A percentile compares a stretch with the other conserved stretches of the same genome.
These are phyloP conservation scores for Gelatoporia subvermispora DNA, from an alignment of 768 basidiomycete species.

Conservation along the genomic window DNA sequence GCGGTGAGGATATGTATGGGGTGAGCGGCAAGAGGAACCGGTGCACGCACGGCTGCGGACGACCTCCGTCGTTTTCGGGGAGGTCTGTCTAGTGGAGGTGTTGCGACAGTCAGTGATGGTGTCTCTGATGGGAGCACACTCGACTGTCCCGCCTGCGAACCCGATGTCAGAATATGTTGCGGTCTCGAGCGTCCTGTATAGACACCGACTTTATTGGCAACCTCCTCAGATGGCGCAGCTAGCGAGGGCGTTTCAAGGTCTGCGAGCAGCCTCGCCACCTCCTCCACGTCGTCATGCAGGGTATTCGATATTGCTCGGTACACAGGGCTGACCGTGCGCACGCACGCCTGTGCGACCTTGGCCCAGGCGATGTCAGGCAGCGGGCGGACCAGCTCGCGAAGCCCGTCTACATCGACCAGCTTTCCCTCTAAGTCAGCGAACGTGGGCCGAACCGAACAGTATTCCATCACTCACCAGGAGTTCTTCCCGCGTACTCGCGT, in stretches of 20 bases:
- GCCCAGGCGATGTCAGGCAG: slow-evolving; percentile 19
- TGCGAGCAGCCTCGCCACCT: slow-evolving; percentile 37
- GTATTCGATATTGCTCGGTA: slow-evolving; percentile 32
- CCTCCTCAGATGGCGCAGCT: slow-evolving; percentile 3
- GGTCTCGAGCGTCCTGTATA: neutral
- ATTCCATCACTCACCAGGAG: slow-evolving; percentile 3
- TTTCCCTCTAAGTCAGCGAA: neutral
- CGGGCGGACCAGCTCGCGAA: slow-evolving; percentile 14
- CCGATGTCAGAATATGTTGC: neutral
- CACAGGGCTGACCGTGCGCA: slow-evolving; percentile 17
- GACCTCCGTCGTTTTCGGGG: slow-evolving; percentile 8
- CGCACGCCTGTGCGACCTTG: slow-evolving; percentile 15
- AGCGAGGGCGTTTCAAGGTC: slow-evolving; percentile 28
- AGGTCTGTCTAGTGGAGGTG: neutral
- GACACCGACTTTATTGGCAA: no score
- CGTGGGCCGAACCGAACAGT: neutral
- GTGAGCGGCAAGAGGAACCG: neutral
- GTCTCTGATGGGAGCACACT: neutral
- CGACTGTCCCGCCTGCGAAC: no score
- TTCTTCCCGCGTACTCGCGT: slow-evolving; percentile 4
- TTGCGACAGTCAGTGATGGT: neutral
- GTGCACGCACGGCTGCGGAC: slow-evolving; percentile 3
- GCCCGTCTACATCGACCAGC: slow-evolving; percentile 20
- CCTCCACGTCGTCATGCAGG: slow-evolving; percentile 35
- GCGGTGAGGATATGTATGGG: neutral